phyloP scores from a whole-genome alignment of 75 land plant species.

The Cunninghamia lanceolata region DNA sequence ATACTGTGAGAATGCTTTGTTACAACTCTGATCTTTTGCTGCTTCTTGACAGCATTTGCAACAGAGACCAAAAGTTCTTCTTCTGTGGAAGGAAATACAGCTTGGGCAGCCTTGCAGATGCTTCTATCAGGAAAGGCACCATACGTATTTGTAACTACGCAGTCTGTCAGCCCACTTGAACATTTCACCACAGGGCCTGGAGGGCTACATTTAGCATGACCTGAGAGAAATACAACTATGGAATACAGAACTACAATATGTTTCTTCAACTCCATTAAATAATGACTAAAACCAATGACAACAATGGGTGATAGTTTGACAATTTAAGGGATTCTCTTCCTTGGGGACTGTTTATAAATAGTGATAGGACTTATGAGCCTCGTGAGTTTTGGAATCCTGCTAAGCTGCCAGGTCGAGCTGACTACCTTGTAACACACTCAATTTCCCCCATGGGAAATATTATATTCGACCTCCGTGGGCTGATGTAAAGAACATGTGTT shows the following conservation, averaged over 20 bases:
- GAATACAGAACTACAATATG: background rate
- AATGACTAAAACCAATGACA: too few species aligned
- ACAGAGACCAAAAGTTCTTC: constrained; percentile 29
- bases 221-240: background rate
- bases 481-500: too few species aligned
- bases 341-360: too few species aligned
- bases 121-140: constrained; percentile 44
- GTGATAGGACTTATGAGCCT: too few species aligned
- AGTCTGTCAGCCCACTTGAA: constrained; percentile 7
- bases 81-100: constrained; percentile 34
- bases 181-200: constrained; percentile 16
- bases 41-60: constrained; percentile 21
- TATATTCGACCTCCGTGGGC: too few species aligned
- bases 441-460: too few species aligned
- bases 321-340: too few species aligned
- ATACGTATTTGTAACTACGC: constrained; percentile 31
- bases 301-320: too few species aligned
- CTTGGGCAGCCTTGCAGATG: constrained; percentile 36
- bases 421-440: too few species aligned
- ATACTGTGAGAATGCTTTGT: constrained; percentile 33
- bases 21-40: constrained; percentile 38
- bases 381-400: too few species aligned
- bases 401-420: too few species aligned
- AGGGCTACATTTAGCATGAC: constrained; percentile 12
- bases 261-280: background rate